phyloP scores from a whole-genome alignment of 495 filamentous ascomycete species.

The Rhypophila decipiens region DNA sequence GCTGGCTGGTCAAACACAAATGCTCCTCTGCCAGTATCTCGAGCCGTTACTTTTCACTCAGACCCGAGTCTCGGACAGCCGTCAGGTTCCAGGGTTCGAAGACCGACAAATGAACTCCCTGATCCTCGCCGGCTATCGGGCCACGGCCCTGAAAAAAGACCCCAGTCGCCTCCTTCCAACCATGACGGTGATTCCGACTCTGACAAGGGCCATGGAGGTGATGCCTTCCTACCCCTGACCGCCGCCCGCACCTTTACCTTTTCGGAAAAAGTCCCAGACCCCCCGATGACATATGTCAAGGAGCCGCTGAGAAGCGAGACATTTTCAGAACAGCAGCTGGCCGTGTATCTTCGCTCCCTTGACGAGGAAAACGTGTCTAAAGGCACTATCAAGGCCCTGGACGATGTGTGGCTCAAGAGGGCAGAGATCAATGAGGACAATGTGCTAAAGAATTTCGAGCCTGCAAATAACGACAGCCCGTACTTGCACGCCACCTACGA shows the following conservation, averaged over 20 bases:
- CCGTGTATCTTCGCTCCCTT: constrained; percentile 27
- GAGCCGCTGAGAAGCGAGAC: constrained; percentile 14
- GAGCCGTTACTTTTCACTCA: too few species aligned
- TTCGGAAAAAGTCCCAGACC: not conserved
- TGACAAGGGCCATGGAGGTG: constrained; percentile 16
- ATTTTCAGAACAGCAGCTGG: constrained; percentile 29
- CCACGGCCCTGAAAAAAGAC: not conserved
- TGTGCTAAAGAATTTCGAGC: constrained; percentile 25
- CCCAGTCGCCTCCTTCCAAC: constrained; percentile 10
- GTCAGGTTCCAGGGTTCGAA: constrained; percentile 8
- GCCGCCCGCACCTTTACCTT: not conserved
- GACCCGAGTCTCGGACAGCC: too few species aligned
- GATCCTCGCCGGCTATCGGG: not conserved
- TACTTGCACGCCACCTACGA: constrained; percentile 40
- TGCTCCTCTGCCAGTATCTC: too few species aligned
- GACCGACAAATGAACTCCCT: constrained; percentile 7
- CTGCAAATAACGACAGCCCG: constrained; percentile 19
- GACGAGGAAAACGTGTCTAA: constrained; percentile 26
- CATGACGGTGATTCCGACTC: constrained; percentile 17
- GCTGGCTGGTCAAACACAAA: too few species aligned
- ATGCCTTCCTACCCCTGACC: constrained; percentile 22
- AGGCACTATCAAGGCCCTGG: constrained; percentile 28
- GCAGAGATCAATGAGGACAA: constrained; percentile 21
- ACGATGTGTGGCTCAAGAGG: constrained; percentile 26
- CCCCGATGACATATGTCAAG: constrained; percentile 15